phyloP scores from a whole-genome alignment of 768 basidiomycete genomes.

The Suillus paluster region DNA sequence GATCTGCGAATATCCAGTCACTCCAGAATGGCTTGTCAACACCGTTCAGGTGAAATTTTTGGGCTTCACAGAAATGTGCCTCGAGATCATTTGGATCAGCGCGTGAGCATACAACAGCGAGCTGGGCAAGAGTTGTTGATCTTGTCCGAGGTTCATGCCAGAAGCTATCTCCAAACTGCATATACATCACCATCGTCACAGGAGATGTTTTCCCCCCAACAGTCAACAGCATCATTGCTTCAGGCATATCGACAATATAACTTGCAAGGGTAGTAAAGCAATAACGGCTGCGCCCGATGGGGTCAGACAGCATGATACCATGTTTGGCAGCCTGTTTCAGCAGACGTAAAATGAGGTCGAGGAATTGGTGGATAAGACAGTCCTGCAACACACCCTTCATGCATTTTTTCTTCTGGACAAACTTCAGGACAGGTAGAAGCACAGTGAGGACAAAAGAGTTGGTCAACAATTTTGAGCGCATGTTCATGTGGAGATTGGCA shows the following conservation, averaged over 20 bases:
- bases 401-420: not conserved
- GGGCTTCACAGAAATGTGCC: not conserved
- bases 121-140: not conserved
- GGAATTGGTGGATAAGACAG: constrained; percentile 22
- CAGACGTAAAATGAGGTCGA: constrained; percentile 21
- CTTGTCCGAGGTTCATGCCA: not conserved
- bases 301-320: too few species aligned
- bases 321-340: constrained; percentile 24
- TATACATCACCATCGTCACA: too few species aligned
- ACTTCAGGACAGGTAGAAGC: constrained; percentile 26
- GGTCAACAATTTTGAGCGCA: constrained; percentile 30
- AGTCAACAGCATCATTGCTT: too few species aligned
- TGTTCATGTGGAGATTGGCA: constrained; percentile 34
- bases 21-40: constrained; percentile 37
- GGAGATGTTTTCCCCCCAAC: too few species aligned
- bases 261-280: too few species aligned
- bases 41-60: constrained; percentile 13
- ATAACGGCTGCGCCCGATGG: too few species aligned
- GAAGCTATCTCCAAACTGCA: too few species aligned
- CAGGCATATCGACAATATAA: too few species aligned
- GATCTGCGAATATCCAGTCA: constrained; percentile 40
- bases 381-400: constrained; percentile 21
- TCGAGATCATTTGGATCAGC: not conserved
- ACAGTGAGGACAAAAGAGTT: constrained; percentile 30
- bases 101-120: not conserved